These are phyloP conservation scores for Tieghemiomyces parasiticus DNA, from an alignment of 192 early-diverging fungal species.

Conservation along the genomic window DNA sequence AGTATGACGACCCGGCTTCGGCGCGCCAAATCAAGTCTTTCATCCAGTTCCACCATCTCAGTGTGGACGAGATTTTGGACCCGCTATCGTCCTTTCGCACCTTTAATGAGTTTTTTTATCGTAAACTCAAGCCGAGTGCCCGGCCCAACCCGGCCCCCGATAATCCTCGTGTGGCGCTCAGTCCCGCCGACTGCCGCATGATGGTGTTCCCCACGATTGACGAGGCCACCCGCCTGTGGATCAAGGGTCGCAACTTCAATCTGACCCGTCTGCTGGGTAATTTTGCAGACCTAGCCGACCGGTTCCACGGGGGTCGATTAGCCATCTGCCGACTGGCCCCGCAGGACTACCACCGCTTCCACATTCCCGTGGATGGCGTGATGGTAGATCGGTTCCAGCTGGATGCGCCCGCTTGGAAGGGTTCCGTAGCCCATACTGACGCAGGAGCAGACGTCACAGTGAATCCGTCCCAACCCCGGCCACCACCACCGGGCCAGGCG, in stretches of 20 bases:
- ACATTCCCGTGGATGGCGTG: constrained; percentile 54
- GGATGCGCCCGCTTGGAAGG: too few relatives aligned
- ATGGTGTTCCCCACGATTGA: constrained; percentile 45
- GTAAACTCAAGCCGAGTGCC: constrained; percentile 51
- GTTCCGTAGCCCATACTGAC: not conserved
- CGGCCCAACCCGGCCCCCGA: constrained; percentile 27
- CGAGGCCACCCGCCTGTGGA: constrained; percentile 56
- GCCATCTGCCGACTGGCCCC: constrained; percentile 66
- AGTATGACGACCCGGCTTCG: constrained; percentile 48
- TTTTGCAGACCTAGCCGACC: constrained; percentile 21
- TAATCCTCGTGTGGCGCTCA: constrained; percentile 39
- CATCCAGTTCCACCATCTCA: constrained; percentile 51
- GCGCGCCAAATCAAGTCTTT: constrained; percentile 50
- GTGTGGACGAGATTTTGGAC: constrained; percentile 48
- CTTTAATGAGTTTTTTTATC: constrained; percentile 82
- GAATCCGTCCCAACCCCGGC: not conserved
- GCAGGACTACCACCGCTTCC: constrained; percentile 76
- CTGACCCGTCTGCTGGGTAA: constrained; percentile 38
- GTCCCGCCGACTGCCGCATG: constrained; percentile 61
- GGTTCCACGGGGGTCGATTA: constrained; percentile 44
- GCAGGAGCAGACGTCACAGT: not conserved
- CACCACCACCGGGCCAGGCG: too few relatives aligned
- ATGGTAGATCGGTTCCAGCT: constrained; percentile 21
- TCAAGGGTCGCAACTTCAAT: constrained; percentile 61
- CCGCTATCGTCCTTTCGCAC: constrained; percentile 49